These are phyloP conservation scores for Chenopodium album DNA, from an alignment of 148 eudicot species.

Conservation along the genomic window DNA sequence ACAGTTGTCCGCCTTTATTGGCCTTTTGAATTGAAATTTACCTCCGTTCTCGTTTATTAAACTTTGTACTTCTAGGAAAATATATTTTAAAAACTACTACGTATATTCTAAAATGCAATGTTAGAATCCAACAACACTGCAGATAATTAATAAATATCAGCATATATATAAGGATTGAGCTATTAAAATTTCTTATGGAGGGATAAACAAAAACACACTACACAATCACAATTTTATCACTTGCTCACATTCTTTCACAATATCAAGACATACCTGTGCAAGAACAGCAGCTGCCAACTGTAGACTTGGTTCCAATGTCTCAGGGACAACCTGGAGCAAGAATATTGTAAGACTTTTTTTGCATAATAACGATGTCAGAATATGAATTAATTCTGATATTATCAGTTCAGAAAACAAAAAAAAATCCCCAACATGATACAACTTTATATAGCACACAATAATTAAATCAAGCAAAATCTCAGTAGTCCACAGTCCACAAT, in stretches of 20 bases:
- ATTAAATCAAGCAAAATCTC: not conserved
- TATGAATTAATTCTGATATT: constrained; percentile 1
- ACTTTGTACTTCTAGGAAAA: too few relatives aligned
- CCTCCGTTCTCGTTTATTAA: too few relatives aligned
- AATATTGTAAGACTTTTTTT: constrained; percentile 9
- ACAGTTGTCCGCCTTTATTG: not conserved
- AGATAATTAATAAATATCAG: not conserved
- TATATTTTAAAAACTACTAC: too few relatives aligned
- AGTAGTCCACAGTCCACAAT: not conserved
- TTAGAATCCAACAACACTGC: not conserved
- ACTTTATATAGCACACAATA: not conserved
- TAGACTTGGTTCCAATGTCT: constrained; percentile 93
- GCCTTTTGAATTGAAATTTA: not conserved
- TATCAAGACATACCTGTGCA: constrained; percentile 62
- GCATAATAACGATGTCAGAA: not conserved
- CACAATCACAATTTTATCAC: not conserved
- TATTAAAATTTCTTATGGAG: not conserved
- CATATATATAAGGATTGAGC: not conserved
- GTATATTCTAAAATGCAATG: not conserved
- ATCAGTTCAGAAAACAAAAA: not conserved
- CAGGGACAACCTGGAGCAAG: constrained; percentile 76
- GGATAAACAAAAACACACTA: not conserved
- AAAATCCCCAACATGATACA: not conserved
- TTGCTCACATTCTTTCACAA: not conserved
- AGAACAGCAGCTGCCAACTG: constrained; percentile 97